Evolutionary conservation across 2,329 filamentous ascomycete species (phyloP), one percentile per base, ranked within the genome.

Genomic region (Aspergillus sp.): DNA sequence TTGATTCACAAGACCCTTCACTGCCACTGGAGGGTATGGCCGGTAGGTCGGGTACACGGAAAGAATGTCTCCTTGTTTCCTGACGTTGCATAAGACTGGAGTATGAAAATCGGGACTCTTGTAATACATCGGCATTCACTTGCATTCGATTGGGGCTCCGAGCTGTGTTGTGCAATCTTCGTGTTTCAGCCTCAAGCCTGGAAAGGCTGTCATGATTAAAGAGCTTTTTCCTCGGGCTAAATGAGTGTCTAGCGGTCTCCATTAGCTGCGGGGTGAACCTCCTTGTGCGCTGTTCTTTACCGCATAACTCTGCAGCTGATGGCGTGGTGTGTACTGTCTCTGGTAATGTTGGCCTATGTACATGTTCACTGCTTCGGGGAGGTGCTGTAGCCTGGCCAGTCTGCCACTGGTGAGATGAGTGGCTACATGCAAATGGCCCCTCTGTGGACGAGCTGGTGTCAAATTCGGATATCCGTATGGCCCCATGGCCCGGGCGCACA

Each of bases 11-110:
- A 13, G 75, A 78, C 15, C 74, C 79, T 62, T 81, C 81, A 49
- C 82, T 83, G 58, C 83, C 82, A n/a, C 82, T 84, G 19, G 84
- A 87, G 51, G 83, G 81, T 50, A 88, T 88, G 13, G 81, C 80
- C 49, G 86, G 84, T 20, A 88, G 74, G 50, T 84, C 82, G 8
- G 85, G 85, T n/a, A 84, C 78, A 41, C 81, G 78, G 66, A 86
- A 87, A 3, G 84, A 87, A 68, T 85, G 83, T 30, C 75, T 79
- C 50, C 75, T 70, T 24, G 58, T 61, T 56, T 75, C 69, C 47
- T 75, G 71, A 34, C 72, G 72, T 48, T 71, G 73, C 46, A 72
- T 66, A 19, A 80, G 68, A 56, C 66, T 78, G 19, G 72, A 68
- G 49, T 78, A 79, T 19, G 79, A 80, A 56, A 79, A 80, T 17